A percentile compares a stretch with the other conserved stretches of the same genome.
Conservation (phyloP, 2,329 filamentous ascomycete species). For the Penicillium sp. region DNA sequence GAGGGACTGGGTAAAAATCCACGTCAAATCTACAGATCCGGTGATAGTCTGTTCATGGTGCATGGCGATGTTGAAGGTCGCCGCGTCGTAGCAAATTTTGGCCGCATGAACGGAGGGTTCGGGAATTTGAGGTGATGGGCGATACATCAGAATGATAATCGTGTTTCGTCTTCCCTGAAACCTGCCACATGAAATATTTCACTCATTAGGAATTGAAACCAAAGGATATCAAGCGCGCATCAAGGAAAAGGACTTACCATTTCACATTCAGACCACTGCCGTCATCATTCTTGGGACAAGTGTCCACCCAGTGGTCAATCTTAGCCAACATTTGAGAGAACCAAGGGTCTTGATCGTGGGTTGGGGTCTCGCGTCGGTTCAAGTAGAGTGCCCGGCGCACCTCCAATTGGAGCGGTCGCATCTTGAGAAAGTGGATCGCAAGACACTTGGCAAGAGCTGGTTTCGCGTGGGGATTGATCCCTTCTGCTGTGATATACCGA, state of each 20-base stretch:
- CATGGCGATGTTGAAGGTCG: constrained; percentile 78
- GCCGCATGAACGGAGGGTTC: constrained; percentile 81
- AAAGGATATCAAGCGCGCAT: neutral
- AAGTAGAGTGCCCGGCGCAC: constrained; percentile 86
- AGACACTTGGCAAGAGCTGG: constrained; percentile 82
- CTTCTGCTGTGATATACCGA: constrained; percentile 75
- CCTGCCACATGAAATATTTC: constrained; percentile 42
- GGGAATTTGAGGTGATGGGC: constrained; percentile 89
- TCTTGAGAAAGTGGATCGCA: constrained; percentile 90
- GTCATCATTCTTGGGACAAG: constrained; percentile 71
- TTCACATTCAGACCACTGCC: constrained; percentile 73
- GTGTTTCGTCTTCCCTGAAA: constrained; percentile 75
- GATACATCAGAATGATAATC: constrained; percentile 84
- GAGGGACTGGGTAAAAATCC: constrained; percentile 86
- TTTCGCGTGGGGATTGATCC: constrained; percentile 70
- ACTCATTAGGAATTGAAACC: constrained; percentile 7
- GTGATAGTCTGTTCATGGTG: constrained; percentile 78
- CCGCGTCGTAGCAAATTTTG: constrained; percentile 78
- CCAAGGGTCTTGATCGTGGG: constrained; percentile 82
- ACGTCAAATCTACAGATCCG: constrained; percentile 80
- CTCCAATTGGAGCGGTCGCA: constrained; percentile 85
- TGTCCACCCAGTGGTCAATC: constrained; percentile 76
- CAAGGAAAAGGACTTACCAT: constrained; percentile 62
- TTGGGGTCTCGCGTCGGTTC: constrained; percentile 75
- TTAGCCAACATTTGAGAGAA: constrained; percentile 78